Percentiles rank a stretch among this genome's conserved stretches.
Conservation (phyloP, 441 rosid genomes). For the Bruguiera hainesii region DNA sequence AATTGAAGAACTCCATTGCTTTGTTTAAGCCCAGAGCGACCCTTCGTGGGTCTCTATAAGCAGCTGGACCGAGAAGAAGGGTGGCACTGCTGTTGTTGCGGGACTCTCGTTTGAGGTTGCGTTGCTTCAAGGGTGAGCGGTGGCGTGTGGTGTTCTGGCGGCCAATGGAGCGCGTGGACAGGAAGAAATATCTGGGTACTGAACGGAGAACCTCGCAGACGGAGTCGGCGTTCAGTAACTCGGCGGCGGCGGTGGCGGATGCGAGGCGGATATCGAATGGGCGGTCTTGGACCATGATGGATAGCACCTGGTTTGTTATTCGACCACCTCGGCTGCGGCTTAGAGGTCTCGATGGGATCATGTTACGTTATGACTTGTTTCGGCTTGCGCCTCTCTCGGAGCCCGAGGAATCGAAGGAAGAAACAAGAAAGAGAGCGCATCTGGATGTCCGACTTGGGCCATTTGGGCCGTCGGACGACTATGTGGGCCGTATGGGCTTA, state of each 20-base stretch:
- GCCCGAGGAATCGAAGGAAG: no score
- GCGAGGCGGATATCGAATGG: slow-evolving; percentile 60
- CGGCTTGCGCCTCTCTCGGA: no score
- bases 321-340: slow-evolving; percentile 23
- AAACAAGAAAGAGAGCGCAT: no score
- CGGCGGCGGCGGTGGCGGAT: slow-evolving; percentile 25
- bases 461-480: no score
- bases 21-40: slow-evolving; percentile 52
- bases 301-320: slow-evolving; percentile 43
- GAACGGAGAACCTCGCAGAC: slow-evolving; percentile 63
- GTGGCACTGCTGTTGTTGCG: slow-evolving; percentile 28
- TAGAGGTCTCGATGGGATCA: slow-evolving; percentile 21
- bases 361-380: background rate
- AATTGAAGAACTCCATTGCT: slow-evolving; percentile 59
- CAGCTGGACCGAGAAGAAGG: slow-evolving; percentile 72
- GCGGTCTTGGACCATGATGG: slow-evolving; percentile 57
- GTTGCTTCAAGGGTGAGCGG: slow-evolving; percentile 69
- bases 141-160: slow-evolving; percentile 70
- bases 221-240: slow-evolving; percentile 41
- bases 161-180: slow-evolving; percentile 71
- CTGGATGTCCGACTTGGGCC: no score
- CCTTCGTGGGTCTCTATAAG: slow-evolving; percentile 52
- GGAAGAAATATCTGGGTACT: slow-evolving; percentile 69
- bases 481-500: no score
- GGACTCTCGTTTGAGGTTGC: slow-evolving; percentile 47